Base-by-base conservation (phyloP, 306 rosid species). In the Cucumis melo region DNA sequence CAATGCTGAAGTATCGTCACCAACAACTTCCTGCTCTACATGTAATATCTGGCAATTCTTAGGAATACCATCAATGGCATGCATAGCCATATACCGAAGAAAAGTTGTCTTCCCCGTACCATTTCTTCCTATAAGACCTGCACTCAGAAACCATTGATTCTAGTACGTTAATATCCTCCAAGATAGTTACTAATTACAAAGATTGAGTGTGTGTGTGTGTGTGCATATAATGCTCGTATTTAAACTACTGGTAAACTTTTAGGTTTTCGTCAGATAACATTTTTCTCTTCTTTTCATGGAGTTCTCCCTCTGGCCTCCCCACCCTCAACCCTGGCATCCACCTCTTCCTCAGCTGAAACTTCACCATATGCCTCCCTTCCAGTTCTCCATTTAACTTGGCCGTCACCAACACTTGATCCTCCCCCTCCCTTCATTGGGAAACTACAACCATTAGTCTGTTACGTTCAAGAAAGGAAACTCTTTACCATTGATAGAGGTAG, bases 61-160 rank as follows among this genome's bases (percentile, higher is more conserved):
- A 4, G 99, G 99, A 86, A 94, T 92, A 44, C 99, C 99, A 14
- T 92, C 97, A 79, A 94, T 90, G 80, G 98, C 96, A 87, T 94
- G 98, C 99, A 92, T 74, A 19, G 99, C 99, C 99, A 94, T 89
- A 83, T 89, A 89, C 82, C 99, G 92, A 59, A 94, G 96, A 83
- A 94, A 94, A 29, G 99, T 94, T 34, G 99, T 94, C 84, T 94
- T 92, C 39, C 99, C 99, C 0, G 99, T 94, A 77, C 96, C 98
- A 50, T 94, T 94, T 82, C 99, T 94, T 80, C 99, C 99, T 67
- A 94, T 91, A 84, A 92, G 95, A 39, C 98, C 96, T 92, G 75
- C 85, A 83, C 42, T 51, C 54, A 60, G 7, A 73, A 23, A 11
- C 64, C 80, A 13, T 17, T 63, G 41, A 54, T 53, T 10, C 73